A percentile compares a stretch with the other conserved stretches of the same genome.
Conservation (phyloP, 1,284 basidiomycete genomes). For the Ustilago tritici region DNA sequence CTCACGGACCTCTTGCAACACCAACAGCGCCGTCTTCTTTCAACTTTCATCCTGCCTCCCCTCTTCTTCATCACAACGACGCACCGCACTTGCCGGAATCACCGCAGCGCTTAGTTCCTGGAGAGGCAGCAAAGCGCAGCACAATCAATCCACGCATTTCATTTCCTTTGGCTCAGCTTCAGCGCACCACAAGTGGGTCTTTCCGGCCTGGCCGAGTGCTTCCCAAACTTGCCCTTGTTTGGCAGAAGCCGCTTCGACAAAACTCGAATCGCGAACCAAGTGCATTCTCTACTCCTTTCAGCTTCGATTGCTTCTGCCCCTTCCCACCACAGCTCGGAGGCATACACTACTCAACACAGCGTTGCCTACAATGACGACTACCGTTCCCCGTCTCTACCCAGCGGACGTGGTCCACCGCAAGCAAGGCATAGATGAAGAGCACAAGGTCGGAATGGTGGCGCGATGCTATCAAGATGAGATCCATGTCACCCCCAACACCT, state of each 20-base stretch:
- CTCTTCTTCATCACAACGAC: too few species aligned
- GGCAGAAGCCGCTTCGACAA: neutral
- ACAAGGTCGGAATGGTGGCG: conserved; percentile 49
- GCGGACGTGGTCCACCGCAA: conserved; percentile 42
- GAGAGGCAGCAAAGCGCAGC: neutral
- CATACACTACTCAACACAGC: neutral
- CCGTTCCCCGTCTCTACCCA: conserved; percentile 24
- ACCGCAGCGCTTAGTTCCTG: neutral
- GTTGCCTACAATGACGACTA: conserved; percentile 12
- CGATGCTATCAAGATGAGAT: conserved; percentile 50
- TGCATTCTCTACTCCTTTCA: neutral
- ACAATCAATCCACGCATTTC: neutral
- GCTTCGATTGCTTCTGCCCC: neutral
- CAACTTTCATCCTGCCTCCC: neutral
- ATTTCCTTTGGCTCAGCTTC: conserved; percentile 2
- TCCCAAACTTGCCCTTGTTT: neutral
- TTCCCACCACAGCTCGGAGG: neutral
- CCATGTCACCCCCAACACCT: conserved; percentile 24
- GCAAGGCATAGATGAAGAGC: conserved; percentile 25
- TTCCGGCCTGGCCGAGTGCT: neutral
- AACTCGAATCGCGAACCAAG: neutral
- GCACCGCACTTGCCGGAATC: neutral
- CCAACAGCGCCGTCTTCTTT: neutral
- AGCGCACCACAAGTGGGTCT: neutral
- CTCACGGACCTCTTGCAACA: conserved; percentile 6